Base-by-base conservation (phyloP, 352 stramenopile species). In the Peronospora belbahrii region DNA sequence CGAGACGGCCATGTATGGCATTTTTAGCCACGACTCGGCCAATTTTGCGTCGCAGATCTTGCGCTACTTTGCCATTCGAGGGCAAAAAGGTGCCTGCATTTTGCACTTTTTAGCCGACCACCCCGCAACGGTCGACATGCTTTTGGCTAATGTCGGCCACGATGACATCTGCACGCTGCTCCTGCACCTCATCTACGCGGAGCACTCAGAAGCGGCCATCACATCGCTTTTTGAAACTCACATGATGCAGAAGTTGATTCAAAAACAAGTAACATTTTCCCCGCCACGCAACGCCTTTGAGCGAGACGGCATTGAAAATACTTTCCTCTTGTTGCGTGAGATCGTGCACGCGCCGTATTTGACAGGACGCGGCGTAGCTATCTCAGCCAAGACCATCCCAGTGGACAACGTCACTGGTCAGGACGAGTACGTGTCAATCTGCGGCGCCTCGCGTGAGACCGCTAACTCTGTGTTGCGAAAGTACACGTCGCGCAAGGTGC, bases 341-440 rank as follows among this genome's bases (percentile, higher is more conserved):
- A 75, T 93, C 40, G 69, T 93, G 43, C 79, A 88, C 49, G 78
- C 82, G 34, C 82, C 82, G 43, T 93, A 93, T 55, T 63, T 93
- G 43, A 90, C 82, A 17, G 65, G 65, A 15, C 74, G 82, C 1
- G 82, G 82, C 23, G 82, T 90, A 19, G 74, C 80, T 11, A 90
- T 93, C 59, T 93, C 76, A n/a, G 78, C 79, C 25, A 90, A 85
- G 65, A 87, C 65, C 27, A 93, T 93, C 19, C 82, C 82, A 28
- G 50, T 90, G 32, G 82, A 93, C 54, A 90, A 86, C 40, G 60
- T 93, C 23, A 93, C 82, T 7, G 82, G 82, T 15, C 76, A 93
- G 48, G 73, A 88, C 45, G 81, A 93, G 57, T 93, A 93, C 62
- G 75, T 93, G 30, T 87, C 74, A 34, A 88, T 93, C 49, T 93